Evolutionary conservation across 2,329 filamentous ascomycete genomes (phyloP).

Genomic region (Fusarium sp.): DNA sequence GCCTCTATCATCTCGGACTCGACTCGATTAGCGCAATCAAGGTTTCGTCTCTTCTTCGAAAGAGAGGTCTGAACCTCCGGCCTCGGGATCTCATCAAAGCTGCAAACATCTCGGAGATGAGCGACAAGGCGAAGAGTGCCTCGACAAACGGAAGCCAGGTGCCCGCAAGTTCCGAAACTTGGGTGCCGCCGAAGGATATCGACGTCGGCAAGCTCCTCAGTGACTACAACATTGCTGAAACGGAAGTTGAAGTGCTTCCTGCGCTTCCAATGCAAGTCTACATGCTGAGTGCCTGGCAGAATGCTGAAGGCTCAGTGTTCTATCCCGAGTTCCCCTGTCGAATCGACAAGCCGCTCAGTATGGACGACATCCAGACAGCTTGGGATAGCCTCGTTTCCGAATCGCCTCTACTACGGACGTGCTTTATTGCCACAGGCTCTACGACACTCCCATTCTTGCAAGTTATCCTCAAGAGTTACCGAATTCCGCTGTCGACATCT

Average conservation of each 20-base stretch:
- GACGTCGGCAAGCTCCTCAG: constrained; percentile 54
- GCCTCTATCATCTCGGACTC: constrained; percentile 85
- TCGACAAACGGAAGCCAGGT: neutral
- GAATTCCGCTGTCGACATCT: constrained; percentile 7
- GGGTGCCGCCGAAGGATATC: constrained; percentile 51
- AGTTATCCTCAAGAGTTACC: constrained; percentile 57
- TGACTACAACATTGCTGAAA: constrained; percentile 52
- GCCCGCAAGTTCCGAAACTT: constrained; percentile 18
- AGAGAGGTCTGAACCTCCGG: constrained; percentile 68
- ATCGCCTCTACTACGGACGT: constrained; percentile 76
- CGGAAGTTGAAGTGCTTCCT: constrained; percentile 72
- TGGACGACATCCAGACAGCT: constrained; percentile 61
- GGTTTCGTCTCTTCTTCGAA: constrained; percentile 76
- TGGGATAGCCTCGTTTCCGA: constrained; percentile 70
- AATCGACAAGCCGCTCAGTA: constrained; percentile 54
- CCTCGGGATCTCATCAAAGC: constrained; percentile 79
- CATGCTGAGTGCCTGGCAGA: constrained; percentile 83
- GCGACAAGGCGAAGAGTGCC: constrained; percentile 40
- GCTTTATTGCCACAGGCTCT: constrained; percentile 66
- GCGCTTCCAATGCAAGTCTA: constrained; percentile 83
- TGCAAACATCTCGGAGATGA: constrained; percentile 74
- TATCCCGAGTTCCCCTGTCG: constrained; percentile 78
- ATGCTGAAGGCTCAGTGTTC: constrained; percentile 74
- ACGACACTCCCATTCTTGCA: constrained; percentile 70
- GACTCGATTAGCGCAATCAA: constrained; percentile 96